Evolutionary conservation across 106 monocot genomes (phyloP).

Genomic region (Gastrodia elata): DNA sequence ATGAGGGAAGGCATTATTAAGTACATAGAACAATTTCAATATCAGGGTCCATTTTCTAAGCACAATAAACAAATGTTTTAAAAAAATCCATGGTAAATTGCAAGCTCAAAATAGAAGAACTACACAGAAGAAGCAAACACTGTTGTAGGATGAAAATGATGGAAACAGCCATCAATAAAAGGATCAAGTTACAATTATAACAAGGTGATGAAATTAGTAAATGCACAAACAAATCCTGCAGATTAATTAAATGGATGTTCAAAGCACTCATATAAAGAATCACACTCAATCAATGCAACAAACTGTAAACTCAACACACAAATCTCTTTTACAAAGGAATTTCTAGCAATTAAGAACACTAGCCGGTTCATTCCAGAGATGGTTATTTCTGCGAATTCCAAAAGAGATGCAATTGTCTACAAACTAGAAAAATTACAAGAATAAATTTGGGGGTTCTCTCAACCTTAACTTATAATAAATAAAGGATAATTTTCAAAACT

Average conservation of each 20-base stretch:
- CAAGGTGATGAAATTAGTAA: not conserved
- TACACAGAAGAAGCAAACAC: not conserved
- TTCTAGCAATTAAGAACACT: not conserved
- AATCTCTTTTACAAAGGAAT: not conserved
- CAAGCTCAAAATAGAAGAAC: not conserved
- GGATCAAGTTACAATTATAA: not conserved
- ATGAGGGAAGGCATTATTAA: not conserved
- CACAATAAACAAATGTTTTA: not conserved
- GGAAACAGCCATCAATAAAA: not conserved
- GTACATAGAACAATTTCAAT: not conserved
- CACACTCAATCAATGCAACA: not conserved
- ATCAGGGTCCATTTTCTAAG: not conserved
- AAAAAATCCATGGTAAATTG: not conserved
- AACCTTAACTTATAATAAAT: not conserved
- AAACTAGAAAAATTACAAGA: not conserved
- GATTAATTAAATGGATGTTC: not conserved
- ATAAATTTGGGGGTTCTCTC: not conserved
- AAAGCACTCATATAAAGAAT: not conserved
- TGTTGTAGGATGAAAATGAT: not conserved
- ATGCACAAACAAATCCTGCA: not conserved
- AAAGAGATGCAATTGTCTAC: not conserved
- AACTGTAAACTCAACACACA: not conserved
- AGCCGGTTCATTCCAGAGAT: not conserved
- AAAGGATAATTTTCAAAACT: not conserved
- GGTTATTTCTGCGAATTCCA: not conserved